Percentiles rank a stretch among this genome's conserved stretches.
These are phyloP conservation scores for Chenopodium suecicum DNA, from an alignment of 148 eudicot species.

Conservation along the genomic window DNA sequence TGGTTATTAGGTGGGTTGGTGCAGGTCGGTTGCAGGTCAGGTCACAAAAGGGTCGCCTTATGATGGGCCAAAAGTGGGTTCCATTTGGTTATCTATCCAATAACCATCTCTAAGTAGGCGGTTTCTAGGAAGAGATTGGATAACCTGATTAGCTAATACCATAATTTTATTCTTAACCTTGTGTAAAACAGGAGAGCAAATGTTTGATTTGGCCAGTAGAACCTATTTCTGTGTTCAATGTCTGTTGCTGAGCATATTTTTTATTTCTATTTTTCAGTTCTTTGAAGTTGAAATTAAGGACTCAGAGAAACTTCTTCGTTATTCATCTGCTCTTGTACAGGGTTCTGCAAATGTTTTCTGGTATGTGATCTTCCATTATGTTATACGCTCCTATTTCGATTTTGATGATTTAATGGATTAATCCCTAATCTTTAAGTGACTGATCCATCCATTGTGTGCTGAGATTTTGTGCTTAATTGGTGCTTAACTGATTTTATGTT, in stretches of 20 bases:
- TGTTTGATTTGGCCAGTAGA: neutral
- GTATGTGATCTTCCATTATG: constrained; percentile 32
- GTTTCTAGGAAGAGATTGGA: neutral
- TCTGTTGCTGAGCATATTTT: constrained; percentile 8
- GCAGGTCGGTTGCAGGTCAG: too few species aligned
- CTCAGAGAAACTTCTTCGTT: constrained; percentile 85
- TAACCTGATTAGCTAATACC: neutral
- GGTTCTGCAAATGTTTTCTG: constrained; percentile 96
- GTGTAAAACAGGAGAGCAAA: neutral
- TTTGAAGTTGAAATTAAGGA: constrained; percentile 84
- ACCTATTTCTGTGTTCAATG: neutral
- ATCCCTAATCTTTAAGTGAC: neutral
- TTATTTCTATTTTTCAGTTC: constrained; percentile 44
- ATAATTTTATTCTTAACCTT: neutral
- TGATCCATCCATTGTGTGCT: neutral
- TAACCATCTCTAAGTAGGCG: too few species aligned
- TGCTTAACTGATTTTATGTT: neutral
- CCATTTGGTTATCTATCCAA: too few species aligned
- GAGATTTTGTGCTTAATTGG: neutral
- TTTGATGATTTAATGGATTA: neutral
- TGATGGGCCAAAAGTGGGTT: too few species aligned
- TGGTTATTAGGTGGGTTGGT: too few species aligned
- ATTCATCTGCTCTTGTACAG: constrained; percentile 95
- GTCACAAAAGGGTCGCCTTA: too few species aligned
- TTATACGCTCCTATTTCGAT: neutral